Base-by-base conservation (phyloP, 148 eudicot species). In the Rhododendron molle region DNA sequence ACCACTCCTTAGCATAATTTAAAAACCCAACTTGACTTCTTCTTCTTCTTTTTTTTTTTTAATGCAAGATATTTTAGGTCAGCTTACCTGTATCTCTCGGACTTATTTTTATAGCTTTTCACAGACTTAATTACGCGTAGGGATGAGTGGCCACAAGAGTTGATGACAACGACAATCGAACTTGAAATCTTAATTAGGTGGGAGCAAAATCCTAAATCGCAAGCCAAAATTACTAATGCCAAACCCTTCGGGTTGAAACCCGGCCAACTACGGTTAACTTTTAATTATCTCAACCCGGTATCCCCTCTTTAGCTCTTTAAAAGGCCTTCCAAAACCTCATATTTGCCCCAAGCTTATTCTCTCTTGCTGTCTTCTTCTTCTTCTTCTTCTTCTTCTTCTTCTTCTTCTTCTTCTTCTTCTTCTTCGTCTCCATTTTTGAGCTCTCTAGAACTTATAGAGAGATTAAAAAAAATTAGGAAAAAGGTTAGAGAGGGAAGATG, bases 401-500 rank as follows among this genome's bases (percentile, higher is more conserved):
- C 36, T 34, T 2, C 65, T 50, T 14, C 83, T 5, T 18, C 36
- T 56, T 49, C 21, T 80, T 4, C 44, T 79, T 6, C 36, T 34
- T 2, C 65, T 50, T 13, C n/a, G n/a, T 32, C 58, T 56, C 62
- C n/a, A 2, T n/a, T 65, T 46, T 85, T 79, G 43, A 21, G 76
- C 77, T 77, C 72, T 38, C 72, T n/a, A 71, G 38, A 28, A 71
- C 26, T 65, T 0, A n/a, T 0, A 26, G 13, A 30, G 38, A 71
- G 38, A 71, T 30, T 0, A 12, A 71, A 30, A 65, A 1, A n/a
- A 1, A 23, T 13, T 13, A 71, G 14, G 38, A 30, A 71, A 71
- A 71, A 9, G 38, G 36, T 71, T 1, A 14, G 36, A 71, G 38
- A 28, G 74, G 12, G 28, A 82, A 26, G 40, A 94, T 94, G 96